phyloP scores from a whole-genome alignment of 1,139 yeast genomes.

The Diutina mesorugosa region DNA sequence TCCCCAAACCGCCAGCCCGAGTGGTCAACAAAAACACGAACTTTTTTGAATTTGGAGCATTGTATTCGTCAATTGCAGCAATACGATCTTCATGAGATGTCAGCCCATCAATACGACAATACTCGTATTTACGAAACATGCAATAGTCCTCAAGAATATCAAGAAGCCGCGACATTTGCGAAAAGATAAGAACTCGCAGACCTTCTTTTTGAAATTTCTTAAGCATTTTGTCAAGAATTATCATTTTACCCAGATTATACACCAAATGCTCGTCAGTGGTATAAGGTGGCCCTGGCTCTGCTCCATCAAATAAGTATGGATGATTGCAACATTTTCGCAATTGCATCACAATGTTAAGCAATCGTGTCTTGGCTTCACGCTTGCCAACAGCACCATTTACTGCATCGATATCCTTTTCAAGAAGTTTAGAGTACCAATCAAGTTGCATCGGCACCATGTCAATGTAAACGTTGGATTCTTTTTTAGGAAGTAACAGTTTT shows the following conservation, averaged over 20 bases:
- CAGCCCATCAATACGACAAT: slow-evolving; percentile 73
- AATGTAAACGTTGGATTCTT: slow-evolving; percentile 59
- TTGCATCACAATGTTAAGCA: slow-evolving; percentile 73
- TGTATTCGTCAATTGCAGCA: slow-evolving; percentile 64
- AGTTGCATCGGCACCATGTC: slow-evolving; percentile 70
- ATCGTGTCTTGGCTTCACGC: slow-evolving; percentile 61
- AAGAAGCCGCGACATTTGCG: slow-evolving; percentile 73
- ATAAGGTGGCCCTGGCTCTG: slow-evolving; percentile 80
- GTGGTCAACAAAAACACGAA: slow-evolving; percentile 65
- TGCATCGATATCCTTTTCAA: slow-evolving; percentile 75
- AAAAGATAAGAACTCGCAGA: slow-evolving; percentile 62
- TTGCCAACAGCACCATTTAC: slow-evolving; percentile 72
- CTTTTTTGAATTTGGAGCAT: slow-evolving; percentile 54
- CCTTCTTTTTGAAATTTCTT: slow-evolving; percentile 55
- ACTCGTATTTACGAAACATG: slow-evolving; percentile 49
- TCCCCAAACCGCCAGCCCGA: slow-evolving; percentile 83
- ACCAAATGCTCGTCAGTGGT: slow-evolving; percentile 76
- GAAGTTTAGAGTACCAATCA: slow-evolving; percentile 60
- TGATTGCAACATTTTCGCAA: slow-evolving; percentile 75
- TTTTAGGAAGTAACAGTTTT: slow-evolving; percentile 61
- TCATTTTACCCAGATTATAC: slow-evolving; percentile 59
- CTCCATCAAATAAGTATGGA: slow-evolving; percentile 74
- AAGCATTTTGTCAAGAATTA: slow-evolving; percentile 55
- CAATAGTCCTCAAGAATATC: slow-evolving; percentile 75
- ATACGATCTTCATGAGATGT: slow-evolving; percentile 71